Percentiles rank a stretch among this genome's conserved stretches.
Evolutionary conservation across 352 stramenopile genomes (phyloP).

Genomic region (Pythium plurisporium): DNA sequence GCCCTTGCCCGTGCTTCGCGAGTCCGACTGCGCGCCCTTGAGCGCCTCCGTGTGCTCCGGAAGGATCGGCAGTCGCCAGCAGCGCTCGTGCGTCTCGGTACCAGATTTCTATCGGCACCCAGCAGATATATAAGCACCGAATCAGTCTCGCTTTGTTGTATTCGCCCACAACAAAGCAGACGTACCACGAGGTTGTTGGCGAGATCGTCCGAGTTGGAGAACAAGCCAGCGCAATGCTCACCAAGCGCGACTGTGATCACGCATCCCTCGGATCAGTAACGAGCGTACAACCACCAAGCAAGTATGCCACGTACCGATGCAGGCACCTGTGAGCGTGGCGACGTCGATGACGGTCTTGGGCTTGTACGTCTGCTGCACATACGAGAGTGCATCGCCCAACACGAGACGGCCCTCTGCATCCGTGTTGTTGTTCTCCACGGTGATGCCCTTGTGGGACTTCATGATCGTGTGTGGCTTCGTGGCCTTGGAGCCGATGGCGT

Average conservation of each 20-base stretch:
- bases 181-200: conserved; percentile 51
- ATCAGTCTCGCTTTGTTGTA: too few relatives aligned
- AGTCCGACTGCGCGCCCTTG: conserved; percentile 77
- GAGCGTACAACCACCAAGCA: too few relatives aligned
- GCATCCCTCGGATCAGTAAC: not conserved
- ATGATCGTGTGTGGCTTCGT: conserved; percentile 86
- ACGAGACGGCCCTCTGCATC: conserved; percentile 91
- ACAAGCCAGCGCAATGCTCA: conserved; percentile 87
- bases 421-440: conserved; percentile 91
- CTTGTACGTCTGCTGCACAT: conserved; percentile 84
- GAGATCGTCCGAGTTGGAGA: conserved; percentile 91
- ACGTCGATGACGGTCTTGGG: conserved; percentile 93
- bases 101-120: conserved; percentile 62
- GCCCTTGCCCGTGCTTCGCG: conserved; percentile 68
- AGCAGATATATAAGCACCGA: too few relatives aligned
- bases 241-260: conserved; percentile 66
- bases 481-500: conserved; percentile 82
- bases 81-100: conserved; percentile 69
- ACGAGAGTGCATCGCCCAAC: conserved; percentile 87
- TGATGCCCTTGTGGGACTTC: conserved; percentile 87
- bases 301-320: conserved; percentile 44
- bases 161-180: not conserved
- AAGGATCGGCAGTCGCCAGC: conserved; percentile 87
- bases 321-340: conserved; percentile 91
- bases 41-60: conserved; percentile 79